Evolutionary conservation across 2,329 filamentous ascomycete genomes (phyloP).

Genomic region (Colletotrichum spaethianum): DNA sequence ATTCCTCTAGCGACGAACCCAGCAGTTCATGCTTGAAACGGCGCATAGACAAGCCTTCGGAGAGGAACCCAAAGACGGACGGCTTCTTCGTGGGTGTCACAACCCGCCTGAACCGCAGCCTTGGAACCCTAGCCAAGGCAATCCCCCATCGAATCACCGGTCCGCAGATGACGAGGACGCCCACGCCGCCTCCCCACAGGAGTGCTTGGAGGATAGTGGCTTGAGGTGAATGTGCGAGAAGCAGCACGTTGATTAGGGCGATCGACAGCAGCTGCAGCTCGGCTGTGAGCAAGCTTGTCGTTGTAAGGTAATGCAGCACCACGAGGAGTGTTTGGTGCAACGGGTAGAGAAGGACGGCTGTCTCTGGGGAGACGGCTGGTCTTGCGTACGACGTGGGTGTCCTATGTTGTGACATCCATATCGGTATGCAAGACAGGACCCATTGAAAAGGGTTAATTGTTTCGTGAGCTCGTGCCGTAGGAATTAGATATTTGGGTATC

Average conservation of each 20-base stretch:
- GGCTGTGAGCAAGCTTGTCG: slow-evolving; percentile 87
- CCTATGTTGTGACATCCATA: slow-evolving; percentile 52
- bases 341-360: slow-evolving; percentile 79
- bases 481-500: slow-evolving; percentile 80
- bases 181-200: slow-evolving; percentile 86
- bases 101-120: slow-evolving; percentile 85
- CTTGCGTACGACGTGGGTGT: background rate
- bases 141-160: slow-evolving; percentile 87
- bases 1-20: slow-evolving; percentile 50
- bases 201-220: slow-evolving; percentile 87
- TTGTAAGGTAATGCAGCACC: slow-evolving; percentile 84
- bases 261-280: slow-evolving; percentile 91
- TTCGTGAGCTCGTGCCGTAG: slow-evolving; percentile 69
- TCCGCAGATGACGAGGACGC: slow-evolving; percentile 80
- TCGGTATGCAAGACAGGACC: slow-evolving; percentile 80
- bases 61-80: slow-evolving; percentile 55
- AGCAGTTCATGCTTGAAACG: slow-evolving; percentile 60
- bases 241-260: slow-evolving; percentile 83
- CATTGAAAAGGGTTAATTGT: slow-evolving; percentile 82
- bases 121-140: slow-evolving; percentile 87
- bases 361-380: slow-evolving; percentile 66
- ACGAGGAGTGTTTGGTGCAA: slow-evolving; percentile 84
- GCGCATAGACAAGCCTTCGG: slow-evolving; percentile 61
- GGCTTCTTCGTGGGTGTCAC: slow-evolving; percentile 53
- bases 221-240: slow-evolving; percentile 86